Evolutionary conservation across 2,329 filamentous ascomycete species (phyloP).

Genomic region (Tolypocladium pustulatum): DNA sequence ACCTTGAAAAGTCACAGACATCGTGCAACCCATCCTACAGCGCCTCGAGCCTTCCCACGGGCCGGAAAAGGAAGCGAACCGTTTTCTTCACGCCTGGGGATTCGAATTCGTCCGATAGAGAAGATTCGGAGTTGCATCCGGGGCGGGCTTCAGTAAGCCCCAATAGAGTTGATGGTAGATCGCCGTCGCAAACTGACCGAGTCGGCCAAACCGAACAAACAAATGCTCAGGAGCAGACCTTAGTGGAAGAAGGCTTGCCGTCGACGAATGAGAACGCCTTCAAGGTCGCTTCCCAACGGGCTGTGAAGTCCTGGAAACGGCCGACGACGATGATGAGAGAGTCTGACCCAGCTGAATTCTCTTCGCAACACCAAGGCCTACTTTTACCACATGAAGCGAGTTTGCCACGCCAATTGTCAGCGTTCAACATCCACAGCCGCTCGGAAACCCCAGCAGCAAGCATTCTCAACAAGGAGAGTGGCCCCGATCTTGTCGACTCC

Average conservation of each 20-base stretch:
- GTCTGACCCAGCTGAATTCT: background rate
- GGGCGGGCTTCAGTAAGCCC: background rate
- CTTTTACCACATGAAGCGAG: background rate
- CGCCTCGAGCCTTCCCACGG: slow-evolving; percentile 3
- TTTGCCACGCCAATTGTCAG: background rate
- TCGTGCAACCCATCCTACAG: slow-evolving; percentile 38
- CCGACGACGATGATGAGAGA: background rate
- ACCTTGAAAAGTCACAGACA: slow-evolving; percentile 42
- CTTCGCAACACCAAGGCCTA: background rate
- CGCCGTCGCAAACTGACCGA: no score
- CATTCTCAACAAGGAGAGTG: background rate
- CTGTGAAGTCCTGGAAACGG: background rate
- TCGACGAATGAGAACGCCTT: no score
- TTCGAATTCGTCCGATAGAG: background rate
- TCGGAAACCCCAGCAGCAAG: background rate
- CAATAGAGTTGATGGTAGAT: background rate
- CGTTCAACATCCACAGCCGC: background rate
- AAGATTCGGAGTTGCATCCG: background rate
- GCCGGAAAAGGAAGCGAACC: slow-evolving; percentile 9
- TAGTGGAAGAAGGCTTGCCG: background rate
- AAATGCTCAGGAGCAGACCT: background rate
- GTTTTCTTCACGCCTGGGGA: background rate
- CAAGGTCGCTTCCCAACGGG: background rate
- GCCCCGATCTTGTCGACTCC: background rate
- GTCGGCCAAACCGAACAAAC: no score